phyloP scores from a whole-genome alignment of 2,329 filamentous ascomycete species.

The Alternaria panax region DNA sequence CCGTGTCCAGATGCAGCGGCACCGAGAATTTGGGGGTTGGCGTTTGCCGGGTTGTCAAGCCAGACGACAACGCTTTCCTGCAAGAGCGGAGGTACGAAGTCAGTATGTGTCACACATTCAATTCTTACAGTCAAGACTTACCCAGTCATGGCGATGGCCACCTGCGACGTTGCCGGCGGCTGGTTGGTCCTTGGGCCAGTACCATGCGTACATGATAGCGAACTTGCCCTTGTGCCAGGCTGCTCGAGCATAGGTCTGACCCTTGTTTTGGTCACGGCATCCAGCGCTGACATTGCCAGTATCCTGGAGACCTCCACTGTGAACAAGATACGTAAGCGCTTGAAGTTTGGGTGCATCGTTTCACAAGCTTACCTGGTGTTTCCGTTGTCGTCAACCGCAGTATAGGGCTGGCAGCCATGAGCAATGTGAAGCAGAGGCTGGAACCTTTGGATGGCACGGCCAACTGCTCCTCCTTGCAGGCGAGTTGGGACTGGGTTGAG shows the following conservation, averaged over 20 bases:
- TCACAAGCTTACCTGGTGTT: conserved; percentile 2
- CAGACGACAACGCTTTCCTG: not conserved
- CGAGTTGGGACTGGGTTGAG: conserved; percentile 3
- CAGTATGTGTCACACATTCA: not conserved
- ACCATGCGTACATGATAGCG: conserved; percentile 7
- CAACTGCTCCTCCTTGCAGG: conserved; percentile 4
- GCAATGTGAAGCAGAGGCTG: conserved; percentile 5
- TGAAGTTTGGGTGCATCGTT: not conserved
- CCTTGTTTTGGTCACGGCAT: not conserved
- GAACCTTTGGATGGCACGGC: conserved; percentile 1
- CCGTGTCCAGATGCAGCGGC: not conserved
- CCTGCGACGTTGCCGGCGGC: not conserved
- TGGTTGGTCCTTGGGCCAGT: conserved; percentile 7
- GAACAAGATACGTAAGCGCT: not conserved
- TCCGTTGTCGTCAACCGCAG: conserved; percentile 1
- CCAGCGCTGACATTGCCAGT: not conserved
- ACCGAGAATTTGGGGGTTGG: not conserved
- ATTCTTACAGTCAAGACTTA: not conserved
- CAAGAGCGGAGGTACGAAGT: not conserved
- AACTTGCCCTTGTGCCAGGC: conserved; percentile 7
- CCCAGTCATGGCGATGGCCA: conserved; percentile 5
- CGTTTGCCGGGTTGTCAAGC: not conserved
- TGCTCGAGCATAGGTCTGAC: conserved; percentile 4
- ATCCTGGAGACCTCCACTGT: conserved; percentile 3
- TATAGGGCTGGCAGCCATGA: conserved; percentile 4